Evolutionary conservation across 1,284 basidiomycete species (phyloP).

Genomic region (Sporisorium graminicola): DNA sequence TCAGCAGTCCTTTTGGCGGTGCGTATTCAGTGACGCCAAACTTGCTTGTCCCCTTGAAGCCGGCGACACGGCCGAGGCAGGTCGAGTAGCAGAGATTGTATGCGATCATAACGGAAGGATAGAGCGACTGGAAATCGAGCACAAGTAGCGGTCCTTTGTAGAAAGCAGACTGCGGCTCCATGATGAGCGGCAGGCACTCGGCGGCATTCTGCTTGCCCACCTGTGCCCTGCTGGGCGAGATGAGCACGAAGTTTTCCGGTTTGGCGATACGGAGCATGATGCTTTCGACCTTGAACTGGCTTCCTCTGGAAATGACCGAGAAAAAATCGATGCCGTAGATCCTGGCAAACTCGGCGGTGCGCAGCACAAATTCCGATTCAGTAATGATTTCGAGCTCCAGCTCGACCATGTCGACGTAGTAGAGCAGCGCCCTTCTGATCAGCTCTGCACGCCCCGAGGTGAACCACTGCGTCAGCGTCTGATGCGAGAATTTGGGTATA

Average conservation of each 20-base stretch:
- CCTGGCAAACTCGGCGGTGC: slow-evolving; percentile 84
- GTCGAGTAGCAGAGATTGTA: slow-evolving; percentile 83
- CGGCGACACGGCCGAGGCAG: slow-evolving; percentile 86
- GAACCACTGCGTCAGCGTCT: slow-evolving; percentile 82
- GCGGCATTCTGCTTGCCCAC: slow-evolving; percentile 87
- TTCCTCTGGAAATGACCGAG: slow-evolving; percentile 92
- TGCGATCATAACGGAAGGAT: slow-evolving; percentile 97
- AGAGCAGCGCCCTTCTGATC: slow-evolving; percentile 44
- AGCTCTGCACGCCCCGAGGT: slow-evolving; percentile 57
- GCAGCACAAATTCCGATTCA: slow-evolving; percentile 61
- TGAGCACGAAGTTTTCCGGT: slow-evolving; percentile 78
- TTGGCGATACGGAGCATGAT: slow-evolving; percentile 99
- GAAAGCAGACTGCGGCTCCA: slow-evolving; percentile 92
- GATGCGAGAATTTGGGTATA: slow-evolving; percentile 79
- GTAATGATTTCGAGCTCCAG: slow-evolving; percentile 59
- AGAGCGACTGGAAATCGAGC: slow-evolving; percentile 94
- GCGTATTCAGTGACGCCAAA: slow-evolving; percentile 83
- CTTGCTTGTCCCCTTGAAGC: slow-evolving; percentile 88
- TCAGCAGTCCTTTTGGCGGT: slow-evolving; percentile 76
- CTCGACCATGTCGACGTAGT: slow-evolving; percentile 57
- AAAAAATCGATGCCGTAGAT: slow-evolving; percentile 98
- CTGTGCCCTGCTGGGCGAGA: slow-evolving; percentile 62
- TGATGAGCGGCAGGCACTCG: slow-evolving; percentile 91
- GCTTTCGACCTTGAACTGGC: slow-evolving; percentile 98
- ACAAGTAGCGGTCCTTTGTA: slow-evolving; percentile 92